A percentile compares a stretch with the other conserved stretches of the same genome.
These are phyloP conservation scores for Iris macrosiphon DNA, from an alignment of 106 monocot species.

Conservation along the genomic window DNA sequence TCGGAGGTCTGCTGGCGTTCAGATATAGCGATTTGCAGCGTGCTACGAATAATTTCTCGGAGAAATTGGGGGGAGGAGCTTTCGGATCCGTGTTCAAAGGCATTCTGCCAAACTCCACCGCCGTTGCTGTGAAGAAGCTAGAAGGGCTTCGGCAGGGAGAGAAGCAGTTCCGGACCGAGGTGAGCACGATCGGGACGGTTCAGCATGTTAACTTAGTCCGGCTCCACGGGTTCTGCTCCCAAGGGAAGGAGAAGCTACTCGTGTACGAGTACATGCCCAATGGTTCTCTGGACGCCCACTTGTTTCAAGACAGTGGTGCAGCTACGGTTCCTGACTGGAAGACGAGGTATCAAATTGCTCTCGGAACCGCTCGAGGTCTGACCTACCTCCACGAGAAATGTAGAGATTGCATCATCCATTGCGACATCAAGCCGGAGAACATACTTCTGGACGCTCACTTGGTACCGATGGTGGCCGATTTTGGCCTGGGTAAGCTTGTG, in stretches of 20 bases:
- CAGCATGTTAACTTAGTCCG: slow-evolving; percentile 30
- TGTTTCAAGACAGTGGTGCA: slow-evolving; percentile 3
- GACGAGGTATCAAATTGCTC: slow-evolving; percentile 16
- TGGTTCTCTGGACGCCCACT: slow-evolving; percentile 15
- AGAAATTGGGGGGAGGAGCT: slow-evolving; percentile 23
- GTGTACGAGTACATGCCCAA: slow-evolving; percentile 28
- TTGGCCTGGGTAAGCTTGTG: slow-evolving; percentile 51
- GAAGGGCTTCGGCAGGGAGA: slow-evolving; percentile 23
- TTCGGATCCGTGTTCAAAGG: slow-evolving; percentile 38
- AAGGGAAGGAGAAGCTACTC: slow-evolving; percentile 13
- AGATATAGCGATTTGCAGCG: slow-evolving; percentile 9
- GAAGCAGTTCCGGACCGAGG: slow-evolving; percentile 33
- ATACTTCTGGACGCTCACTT: slow-evolving; percentile 39
- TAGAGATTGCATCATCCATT: slow-evolving; percentile 34
- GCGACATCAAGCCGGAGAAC: slow-evolving; percentile 38
- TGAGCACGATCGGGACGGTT: slow-evolving; percentile 19
- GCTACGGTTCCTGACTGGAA: slow-evolving; percentile 9
- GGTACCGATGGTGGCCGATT: slow-evolving; percentile 40
- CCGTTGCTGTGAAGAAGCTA: slow-evolving; percentile 31
- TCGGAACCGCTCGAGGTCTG: slow-evolving; percentile 16
- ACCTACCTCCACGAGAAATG: slow-evolving; percentile 32
- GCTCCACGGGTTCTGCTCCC: slow-evolving; percentile 18
- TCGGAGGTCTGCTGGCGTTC: slow-evolving; percentile 8
- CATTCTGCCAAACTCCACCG: slow-evolving; percentile 6
- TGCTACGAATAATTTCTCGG: slow-evolving; percentile 32